Evolutionary conservation across 306 rosid genomes (phyloP).

Genomic region (Prunus padus): DNA sequence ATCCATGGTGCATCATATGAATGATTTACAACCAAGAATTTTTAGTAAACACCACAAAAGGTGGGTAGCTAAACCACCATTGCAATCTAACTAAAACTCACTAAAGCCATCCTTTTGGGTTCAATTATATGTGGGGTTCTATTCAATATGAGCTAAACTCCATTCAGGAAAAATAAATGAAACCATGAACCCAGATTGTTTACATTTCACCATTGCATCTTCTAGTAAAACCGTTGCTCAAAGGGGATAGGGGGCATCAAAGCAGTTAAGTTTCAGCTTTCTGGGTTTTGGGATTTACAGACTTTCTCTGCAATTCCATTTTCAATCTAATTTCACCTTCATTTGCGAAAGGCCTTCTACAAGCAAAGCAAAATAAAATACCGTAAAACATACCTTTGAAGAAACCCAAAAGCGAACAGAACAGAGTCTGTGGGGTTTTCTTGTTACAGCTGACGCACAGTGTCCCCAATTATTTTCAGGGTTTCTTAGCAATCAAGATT

Average conservation of each 20-base stretch:
- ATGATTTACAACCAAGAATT: neutral
- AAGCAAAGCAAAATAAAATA: neutral
- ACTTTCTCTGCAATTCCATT: neutral
- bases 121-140: neutral
- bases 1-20: neutral
- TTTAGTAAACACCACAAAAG: neutral
- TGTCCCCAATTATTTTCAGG: neutral
- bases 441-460: neutral
- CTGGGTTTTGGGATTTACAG: constrained; percentile 5
- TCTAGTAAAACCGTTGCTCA: neutral
- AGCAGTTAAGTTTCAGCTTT: neutral
- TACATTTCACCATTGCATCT: neutral
- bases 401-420: neutral
- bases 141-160: neutral
- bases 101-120: neutral
- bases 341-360: neutral
- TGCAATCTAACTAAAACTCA: neutral
- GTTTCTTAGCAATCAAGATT: neutral
- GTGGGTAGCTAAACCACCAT: neutral
- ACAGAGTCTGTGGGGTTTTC: neutral
- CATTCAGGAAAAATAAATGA: neutral
- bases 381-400: neutral
- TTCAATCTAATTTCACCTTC: neutral
- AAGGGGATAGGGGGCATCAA: neutral
- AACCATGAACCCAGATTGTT: neutral